These are phyloP conservation scores for Tephrocybe rancida DNA, from an alignment of 768 basidiomycete genomes.

Conservation along the genomic window DNA sequence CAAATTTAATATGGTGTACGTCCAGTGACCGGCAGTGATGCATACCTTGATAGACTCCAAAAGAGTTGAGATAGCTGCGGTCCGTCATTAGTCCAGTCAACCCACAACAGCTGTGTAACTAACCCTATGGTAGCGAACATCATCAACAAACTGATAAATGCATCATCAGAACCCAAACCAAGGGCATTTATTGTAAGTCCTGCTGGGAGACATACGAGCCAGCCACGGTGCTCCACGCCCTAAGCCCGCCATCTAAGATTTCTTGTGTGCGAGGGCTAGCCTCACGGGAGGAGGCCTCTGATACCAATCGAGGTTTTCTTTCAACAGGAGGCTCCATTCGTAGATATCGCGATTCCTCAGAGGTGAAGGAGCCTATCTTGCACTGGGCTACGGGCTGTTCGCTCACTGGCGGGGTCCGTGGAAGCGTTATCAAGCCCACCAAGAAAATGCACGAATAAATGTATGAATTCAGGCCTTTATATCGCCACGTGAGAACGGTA, in stretches of 20 bases:
- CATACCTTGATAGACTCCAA: slow-evolving; percentile 18
- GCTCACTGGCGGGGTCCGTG: no score
- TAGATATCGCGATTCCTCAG: no score
- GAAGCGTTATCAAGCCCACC: no score
- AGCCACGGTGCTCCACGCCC: background rate
- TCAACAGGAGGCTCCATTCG: no score
- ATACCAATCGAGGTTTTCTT: no score
- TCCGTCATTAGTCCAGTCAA: background rate
- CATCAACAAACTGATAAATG: slow-evolving; percentile 15
- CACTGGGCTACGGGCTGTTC: no score
- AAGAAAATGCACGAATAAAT: no score
- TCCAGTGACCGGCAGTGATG: background rate
- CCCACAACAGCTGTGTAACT: background rate
- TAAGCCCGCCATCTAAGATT: background rate
- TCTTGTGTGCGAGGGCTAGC: background rate
- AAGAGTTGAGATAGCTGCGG: slow-evolving; percentile 15
- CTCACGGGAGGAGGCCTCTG: no score
- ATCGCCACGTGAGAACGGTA: no score
- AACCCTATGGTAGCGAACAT: slow-evolving; percentile 18
- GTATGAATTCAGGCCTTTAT: no score
- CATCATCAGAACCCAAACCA: background rate
- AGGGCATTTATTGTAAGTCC: background rate
- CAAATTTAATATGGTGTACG: background rate
- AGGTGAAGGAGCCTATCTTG: no score
- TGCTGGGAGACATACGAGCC: slow-evolving; percentile 9